Base-by-base conservation (phyloP, 257 asterid genomes). In the Paulownia fortunei region DNA sequence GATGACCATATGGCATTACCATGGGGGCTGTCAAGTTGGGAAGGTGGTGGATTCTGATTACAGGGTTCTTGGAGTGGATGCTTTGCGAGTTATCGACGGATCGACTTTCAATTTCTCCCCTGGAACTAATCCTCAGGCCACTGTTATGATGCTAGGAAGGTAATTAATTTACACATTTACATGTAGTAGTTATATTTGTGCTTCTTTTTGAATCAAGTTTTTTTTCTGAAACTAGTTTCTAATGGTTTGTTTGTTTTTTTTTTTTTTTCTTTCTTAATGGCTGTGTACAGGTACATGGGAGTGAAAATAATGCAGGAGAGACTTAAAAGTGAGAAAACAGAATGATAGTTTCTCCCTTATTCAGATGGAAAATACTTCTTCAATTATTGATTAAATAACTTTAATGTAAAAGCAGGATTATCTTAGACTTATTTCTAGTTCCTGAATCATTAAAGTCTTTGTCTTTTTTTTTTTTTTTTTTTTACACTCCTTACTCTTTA, bases 1-100 rank as follows among this genome's bases (percentile, higher is more conserved):
- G 65, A 89, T 88, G 95, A 92, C 97, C 8, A 92, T 92, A 23
- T 92, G 97, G 97, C 97, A 92, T 60, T 92, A 91, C 44, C 97
- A 92, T 54, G 97, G 97, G 6, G 97, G 97, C 0, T 89, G 97
- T 19, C 93, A 88, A 7, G 95, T 92, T 19, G 86, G 94, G 18
- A 82, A 61, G 30, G 96, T 92, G 3, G 95, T 92, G 16, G 92
- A 90, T 75, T 42, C 58, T 8, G 83, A 92, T 26, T 89, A 89
- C 36, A 80, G 63, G 74, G 94, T 92, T 23, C 26, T 77, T 34
- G 97, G 97, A 0, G 78, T 88, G 19, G 90, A 86, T 34, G 81
- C 75, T 21, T 72, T 92, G 15, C 41, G 97, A n/a, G 93, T 92
- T 6, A 68, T 92, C 26, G 97, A 92, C 84, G 97, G 97, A 2